A percentile compares a stretch with the other conserved stretches of the same genome.
phyloP scores from a whole-genome alignment of 2,329 filamentous ascomycete species.

The Hypoxylon sp. region DNA sequence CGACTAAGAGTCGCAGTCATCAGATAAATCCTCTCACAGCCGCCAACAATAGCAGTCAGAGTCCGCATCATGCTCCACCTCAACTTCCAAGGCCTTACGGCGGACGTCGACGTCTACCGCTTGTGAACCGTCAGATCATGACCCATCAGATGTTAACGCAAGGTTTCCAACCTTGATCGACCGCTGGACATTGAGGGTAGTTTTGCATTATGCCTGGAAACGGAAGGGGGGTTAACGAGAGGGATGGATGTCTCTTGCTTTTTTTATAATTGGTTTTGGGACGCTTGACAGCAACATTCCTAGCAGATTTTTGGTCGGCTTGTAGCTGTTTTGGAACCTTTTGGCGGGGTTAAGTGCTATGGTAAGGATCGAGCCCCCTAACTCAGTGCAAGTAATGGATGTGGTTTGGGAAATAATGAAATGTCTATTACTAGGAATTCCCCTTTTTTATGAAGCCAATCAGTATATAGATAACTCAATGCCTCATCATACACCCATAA shows the following conservation, averaged over 20 bases:
- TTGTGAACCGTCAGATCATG: constrained; percentile 52
- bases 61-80: constrained; percentile 31
- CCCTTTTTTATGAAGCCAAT: constrained; percentile 12
- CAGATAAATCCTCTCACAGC: constrained; percentile 18
- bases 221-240: background rate
- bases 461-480: constrained; percentile 25
- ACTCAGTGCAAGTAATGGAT: constrained; percentile 6
- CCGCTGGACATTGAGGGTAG: background rate
- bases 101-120: constrained; percentile 50
- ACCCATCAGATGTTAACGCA: constrained; percentile 54
- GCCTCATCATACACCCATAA: constrained; percentile 36
- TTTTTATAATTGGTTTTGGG: background rate
- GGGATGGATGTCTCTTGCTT: too few relatives aligned
- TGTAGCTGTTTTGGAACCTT: constrained; percentile 21
- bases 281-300: constrained; percentile 12
- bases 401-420: constrained; percentile 21
- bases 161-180: constrained; percentile 49
- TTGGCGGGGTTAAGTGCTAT: constrained; percentile 15
- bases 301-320: constrained; percentile 29
- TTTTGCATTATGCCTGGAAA: constrained; percentile 31
- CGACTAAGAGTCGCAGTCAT: constrained; percentile 22
- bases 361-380: background rate
- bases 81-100: constrained; percentile 44
- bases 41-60: constrained; percentile 18
- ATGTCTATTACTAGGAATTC: constrained; percentile 7